These are phyloP conservation scores for Papilionanthe hybrid DNA, from an alignment of 116 monocot genomes.

Conservation along the genomic window DNA sequence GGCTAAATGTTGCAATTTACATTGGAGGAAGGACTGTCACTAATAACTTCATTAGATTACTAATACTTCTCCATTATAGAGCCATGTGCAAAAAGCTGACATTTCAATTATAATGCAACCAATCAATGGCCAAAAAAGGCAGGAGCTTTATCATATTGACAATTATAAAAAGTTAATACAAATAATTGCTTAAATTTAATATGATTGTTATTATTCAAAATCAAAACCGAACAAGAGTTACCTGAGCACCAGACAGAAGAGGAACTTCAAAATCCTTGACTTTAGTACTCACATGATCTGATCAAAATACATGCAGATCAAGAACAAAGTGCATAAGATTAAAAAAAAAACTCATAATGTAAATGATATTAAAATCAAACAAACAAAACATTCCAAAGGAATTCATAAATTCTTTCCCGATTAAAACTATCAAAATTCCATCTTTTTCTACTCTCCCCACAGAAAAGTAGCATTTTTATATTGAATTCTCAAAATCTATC, in stretches of 20 bases:
- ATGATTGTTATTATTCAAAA: background rate
- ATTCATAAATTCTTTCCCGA: background rate
- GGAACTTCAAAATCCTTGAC: slow-evolving; percentile 14
- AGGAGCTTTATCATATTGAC: background rate
- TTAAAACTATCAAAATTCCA: background rate
- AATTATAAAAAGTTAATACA: background rate
- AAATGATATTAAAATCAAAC: background rate
- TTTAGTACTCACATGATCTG: slow-evolving; percentile 8
- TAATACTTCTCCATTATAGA: background rate
- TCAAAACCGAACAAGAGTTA: background rate
- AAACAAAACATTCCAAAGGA: background rate
- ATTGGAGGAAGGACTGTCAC: background rate
- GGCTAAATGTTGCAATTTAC: no score
- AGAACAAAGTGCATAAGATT: background rate
- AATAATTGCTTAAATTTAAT: background rate
- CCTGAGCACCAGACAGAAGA: slow-evolving; percentile 20
- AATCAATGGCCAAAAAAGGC: background rate
- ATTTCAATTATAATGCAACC: slow-evolving; percentile 1
- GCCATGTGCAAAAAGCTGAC: background rate
- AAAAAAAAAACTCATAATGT: background rate
- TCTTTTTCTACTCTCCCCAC: background rate
- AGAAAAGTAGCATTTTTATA: background rate
- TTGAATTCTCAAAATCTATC: background rate
- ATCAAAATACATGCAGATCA: background rate
- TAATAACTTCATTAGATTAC: background rate